A percentile compares a stretch with the other conserved stretches of the same genome.
Evolutionary conservation across 2,329 filamentous ascomycete species (phyloP).

Genomic region (Alternaria gaisen): DNA sequence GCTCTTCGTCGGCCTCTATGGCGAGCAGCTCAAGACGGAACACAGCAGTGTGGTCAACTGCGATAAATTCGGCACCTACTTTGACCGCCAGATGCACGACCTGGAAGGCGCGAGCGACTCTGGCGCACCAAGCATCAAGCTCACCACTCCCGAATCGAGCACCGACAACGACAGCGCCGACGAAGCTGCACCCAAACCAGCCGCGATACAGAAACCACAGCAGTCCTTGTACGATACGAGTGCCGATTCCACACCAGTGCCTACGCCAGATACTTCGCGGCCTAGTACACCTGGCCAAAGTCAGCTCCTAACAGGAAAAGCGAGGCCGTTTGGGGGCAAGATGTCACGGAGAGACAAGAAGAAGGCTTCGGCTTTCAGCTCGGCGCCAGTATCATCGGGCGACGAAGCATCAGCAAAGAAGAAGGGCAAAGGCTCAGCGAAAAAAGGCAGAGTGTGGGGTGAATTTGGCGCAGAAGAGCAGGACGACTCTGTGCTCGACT

Average conservation of each 20-base stretch:
- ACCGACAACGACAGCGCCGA: slow-evolving; percentile 58
- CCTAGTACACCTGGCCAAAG: slow-evolving; percentile 75
- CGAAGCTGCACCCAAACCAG: slow-evolving; percentile 63
- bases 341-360: slow-evolving; percentile 84
- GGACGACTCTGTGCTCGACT: slow-evolving; percentile 81
- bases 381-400: slow-evolving; percentile 77
- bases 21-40: slow-evolving; percentile 82
- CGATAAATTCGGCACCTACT: slow-evolving; percentile 83
- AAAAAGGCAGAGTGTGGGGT: slow-evolving; percentile 93
- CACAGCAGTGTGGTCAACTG: slow-evolving; percentile 82
- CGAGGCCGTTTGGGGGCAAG: slow-evolving; percentile 73
- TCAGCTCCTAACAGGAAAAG: slow-evolving; percentile 76
- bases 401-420: slow-evolving; percentile 73
- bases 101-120: slow-evolving; percentile 68
- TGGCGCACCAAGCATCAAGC: slow-evolving; percentile 51
- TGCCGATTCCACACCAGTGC: slow-evolving; percentile 73
- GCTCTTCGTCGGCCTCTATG: slow-evolving; percentile 90
- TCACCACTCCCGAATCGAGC: slow-evolving; percentile 59
- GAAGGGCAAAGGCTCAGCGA: slow-evolving; percentile 69
- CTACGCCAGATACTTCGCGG: slow-evolving; percentile 78
- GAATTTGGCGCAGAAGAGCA: slow-evolving; percentile 90
- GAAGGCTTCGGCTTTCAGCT: slow-evolving; percentile 62
- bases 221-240: slow-evolving; percentile 59
- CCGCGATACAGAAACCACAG: slow-evolving; percentile 58
- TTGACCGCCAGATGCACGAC: slow-evolving; percentile 89